Base-by-base conservation (phyloP, 2,329 filamentous ascomycete genomes). In the Cucurbitaria berberidis region DNA sequence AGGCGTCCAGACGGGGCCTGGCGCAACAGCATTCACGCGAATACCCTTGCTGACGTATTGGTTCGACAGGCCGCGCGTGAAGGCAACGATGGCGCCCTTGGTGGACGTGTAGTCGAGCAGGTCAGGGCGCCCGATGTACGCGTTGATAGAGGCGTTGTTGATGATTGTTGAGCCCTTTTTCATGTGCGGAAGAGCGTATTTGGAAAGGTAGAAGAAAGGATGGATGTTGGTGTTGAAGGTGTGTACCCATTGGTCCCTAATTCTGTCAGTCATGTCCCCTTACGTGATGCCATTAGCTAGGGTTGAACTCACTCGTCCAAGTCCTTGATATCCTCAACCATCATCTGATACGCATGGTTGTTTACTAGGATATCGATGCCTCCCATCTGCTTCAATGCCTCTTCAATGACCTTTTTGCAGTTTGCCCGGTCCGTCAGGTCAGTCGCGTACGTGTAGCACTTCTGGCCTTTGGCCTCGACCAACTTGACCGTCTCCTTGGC, bases 181-280 rank as follows among this genome's bases (percentile, higher is more conserved):
- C 86, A 95, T 89, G 74, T 93, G 88, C 0, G 86, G 86, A 10
- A 95, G 80, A 11, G 82, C 77, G 68, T 93, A 91, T 74, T 95
- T 95, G 55, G 89, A 83, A 30, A 93, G 80, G 77, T 87, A 93
- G 80, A 92, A 95, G 78, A 86, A 88, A 3, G 89, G 84, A 74
- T 93, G 88, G 67, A 95, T 92, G 77, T 95, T 96, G 42, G 86
- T 90, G 74, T 91, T 82, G 77, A 96, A 93, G 0, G 89, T 93
- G 53, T 86, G 80, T 45, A 87, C 66, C 90, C 89, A 95, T 77
- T 95, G 90, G 5, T 91, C 88, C 67, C 85, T 87, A 27, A 10
- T 6, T 5, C 4, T 10, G 51, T 74, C 43, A 68, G 61, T 24
- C 16, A 11, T 9, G 3, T 21, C 10, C 24, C 15, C 22, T 18